Evolutionary conservation across 768 basidiomycete genomes (phyloP).

Genomic region (Ramaria rubella): DNA sequence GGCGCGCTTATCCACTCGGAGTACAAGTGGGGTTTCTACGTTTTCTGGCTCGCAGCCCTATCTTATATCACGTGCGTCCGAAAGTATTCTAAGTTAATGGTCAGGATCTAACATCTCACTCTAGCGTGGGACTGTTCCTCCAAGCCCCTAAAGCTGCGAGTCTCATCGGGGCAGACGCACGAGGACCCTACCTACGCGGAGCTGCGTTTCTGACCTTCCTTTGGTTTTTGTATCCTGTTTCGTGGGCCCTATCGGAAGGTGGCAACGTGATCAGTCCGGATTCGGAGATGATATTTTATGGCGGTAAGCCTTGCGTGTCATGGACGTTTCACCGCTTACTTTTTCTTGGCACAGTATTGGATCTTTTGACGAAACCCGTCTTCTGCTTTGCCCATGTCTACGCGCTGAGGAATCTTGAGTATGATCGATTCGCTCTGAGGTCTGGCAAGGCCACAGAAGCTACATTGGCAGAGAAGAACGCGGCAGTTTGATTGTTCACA

Average conservation of each 20-base stretch:
- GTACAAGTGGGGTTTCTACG: too few species aligned
- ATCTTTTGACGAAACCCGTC: too few species aligned
- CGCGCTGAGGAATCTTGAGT: too few species aligned
- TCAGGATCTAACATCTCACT: neutral
- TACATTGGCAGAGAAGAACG: too few species aligned
- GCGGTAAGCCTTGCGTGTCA: neutral
- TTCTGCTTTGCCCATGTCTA: too few species aligned
- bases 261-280: conserved; percentile 40
- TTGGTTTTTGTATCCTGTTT: conserved; percentile 50
- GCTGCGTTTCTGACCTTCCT: conserved; percentile 44
- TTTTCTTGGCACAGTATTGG: too few species aligned
- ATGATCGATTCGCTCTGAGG: too few species aligned
- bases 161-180: conserved; percentile 20
- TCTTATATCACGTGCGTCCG: conserved; percentile 46
- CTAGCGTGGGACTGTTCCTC: conserved; percentile 27
- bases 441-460: too few species aligned
- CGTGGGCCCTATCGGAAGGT: conserved; percentile 50
- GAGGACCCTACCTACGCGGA: conserved; percentile 25
- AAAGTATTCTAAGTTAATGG: too few species aligned
- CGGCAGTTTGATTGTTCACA: too few species aligned
- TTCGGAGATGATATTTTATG: neutral
- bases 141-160: conserved; percentile 24
- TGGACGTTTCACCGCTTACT: too few species aligned
- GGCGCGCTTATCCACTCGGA: too few species aligned
- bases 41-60: conserved; percentile 36